These are phyloP conservation scores for Haplosporangium sp. DNA, from an alignment of 371 early-diverging fungal genomes.

Conservation along the genomic window DNA sequence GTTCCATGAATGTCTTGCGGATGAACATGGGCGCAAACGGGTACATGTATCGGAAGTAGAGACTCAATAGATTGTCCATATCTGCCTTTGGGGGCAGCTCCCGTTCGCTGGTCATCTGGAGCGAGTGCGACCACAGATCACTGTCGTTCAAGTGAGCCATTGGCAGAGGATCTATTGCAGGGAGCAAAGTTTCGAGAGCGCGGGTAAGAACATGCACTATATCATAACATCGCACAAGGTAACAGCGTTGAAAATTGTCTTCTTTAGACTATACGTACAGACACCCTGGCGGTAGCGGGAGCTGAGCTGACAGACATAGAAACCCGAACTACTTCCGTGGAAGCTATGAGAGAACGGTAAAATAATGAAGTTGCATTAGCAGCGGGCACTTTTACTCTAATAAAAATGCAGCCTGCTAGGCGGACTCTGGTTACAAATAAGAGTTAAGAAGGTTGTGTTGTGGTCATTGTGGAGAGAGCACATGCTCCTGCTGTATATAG, in stretches of 20 bases:
- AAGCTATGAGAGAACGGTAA: constrained; percentile 15
- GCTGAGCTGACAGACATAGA: constrained; percentile 56
- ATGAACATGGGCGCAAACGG: constrained; percentile 56
- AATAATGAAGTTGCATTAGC: background rate
- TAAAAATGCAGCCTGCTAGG: too few relatives aligned
- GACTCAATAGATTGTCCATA: constrained; percentile 44
- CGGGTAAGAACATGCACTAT: background rate
- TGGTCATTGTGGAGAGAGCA: too few relatives aligned
- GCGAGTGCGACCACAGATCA: constrained; percentile 54
- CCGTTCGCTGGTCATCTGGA: constrained; percentile 55
- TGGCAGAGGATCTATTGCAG: constrained; percentile 40
- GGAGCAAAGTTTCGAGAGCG: background rate
- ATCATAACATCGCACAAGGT: background rate
- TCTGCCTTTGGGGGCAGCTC: constrained; percentile 44
- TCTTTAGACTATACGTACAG: constrained; percentile 25
- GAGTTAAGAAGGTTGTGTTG: too few relatives aligned
- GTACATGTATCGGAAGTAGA: constrained; percentile 55
- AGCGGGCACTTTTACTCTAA: background rate
- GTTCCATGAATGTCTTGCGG: constrained; percentile 41
- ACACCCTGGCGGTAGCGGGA: constrained; percentile 54
- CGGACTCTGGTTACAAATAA: too few relatives aligned
- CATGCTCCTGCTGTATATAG: too few relatives aligned
- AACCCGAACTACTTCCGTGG: constrained; percentile 54
- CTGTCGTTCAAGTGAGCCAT: constrained; percentile 56
- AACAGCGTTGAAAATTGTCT: too few relatives aligned